A percentile compares a stretch with the other conserved stretches of the same genome.
These are phyloP conservation scores for Camelina sativa DNA, from an alignment of 345 rosid species.

Conservation along the genomic window DNA sequence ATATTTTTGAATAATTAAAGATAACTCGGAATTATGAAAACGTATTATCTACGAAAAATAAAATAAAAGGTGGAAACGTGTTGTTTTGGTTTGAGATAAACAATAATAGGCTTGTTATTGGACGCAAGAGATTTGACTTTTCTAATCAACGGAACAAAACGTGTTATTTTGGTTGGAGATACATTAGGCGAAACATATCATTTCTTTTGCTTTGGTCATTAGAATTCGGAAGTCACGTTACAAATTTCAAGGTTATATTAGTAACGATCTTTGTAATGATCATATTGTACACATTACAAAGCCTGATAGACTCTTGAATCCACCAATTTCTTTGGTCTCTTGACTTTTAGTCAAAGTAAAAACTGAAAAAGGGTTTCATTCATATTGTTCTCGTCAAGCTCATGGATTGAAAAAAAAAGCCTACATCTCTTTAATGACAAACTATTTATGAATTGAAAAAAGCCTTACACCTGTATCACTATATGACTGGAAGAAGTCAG, in stretches of 20 bases:
- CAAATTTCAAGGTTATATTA: neutral
- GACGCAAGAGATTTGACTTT: neutral
- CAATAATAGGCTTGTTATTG: too few species aligned
- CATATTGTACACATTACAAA: neutral
- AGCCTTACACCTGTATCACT: neutral
- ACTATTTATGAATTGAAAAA: too few species aligned
- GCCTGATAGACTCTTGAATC: neutral
- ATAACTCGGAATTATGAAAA: neutral
- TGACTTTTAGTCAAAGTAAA: neutral
- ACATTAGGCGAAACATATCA: neutral
- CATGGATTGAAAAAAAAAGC: neutral
- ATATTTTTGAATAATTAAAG: too few species aligned
- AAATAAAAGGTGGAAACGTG: neutral
- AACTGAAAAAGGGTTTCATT: neutral
- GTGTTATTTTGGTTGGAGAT: conserved; percentile 15
- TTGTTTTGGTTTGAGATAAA: neutral
- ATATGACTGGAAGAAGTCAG: neutral
- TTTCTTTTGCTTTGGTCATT: conserved; percentile 3
- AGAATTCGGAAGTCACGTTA: conserved; percentile 3
- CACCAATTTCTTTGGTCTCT: neutral
- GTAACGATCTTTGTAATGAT: neutral
- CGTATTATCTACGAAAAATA: neutral
- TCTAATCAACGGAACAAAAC: neutral
- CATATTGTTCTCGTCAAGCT: neutral
- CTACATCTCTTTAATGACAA: neutral